Conservation (phyloP, 257 asterid species). For the Solanum medicagineum region DNA sequence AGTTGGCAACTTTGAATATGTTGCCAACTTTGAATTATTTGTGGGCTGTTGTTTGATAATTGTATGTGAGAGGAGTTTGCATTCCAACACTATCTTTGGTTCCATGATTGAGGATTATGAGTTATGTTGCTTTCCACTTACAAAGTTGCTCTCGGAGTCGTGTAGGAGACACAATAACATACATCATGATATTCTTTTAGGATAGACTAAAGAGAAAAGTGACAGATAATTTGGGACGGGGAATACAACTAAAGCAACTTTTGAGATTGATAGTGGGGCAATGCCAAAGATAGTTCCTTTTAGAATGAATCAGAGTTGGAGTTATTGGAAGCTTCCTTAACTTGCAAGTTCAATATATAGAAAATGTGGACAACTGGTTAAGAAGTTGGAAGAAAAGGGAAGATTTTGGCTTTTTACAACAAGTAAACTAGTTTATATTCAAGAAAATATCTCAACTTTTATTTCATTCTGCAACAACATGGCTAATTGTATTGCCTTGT, state of each 20-base stretch:
- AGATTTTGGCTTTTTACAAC: slow-evolving; percentile 6
- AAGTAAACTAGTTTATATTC: background rate
- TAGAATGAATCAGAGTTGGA: background rate
- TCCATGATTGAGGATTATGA: background rate
- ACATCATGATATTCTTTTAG: background rate
- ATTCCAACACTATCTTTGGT: too few relatives aligned
- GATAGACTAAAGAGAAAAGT: background rate
- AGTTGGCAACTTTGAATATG: too few relatives aligned
- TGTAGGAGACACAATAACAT: background rate
- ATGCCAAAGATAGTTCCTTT: background rate
- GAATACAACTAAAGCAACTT: background rate
- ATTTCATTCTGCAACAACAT: slow-evolving; percentile 12
- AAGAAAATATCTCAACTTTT: background rate
- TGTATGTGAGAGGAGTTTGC: too few relatives aligned
- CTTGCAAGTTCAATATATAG: background rate
- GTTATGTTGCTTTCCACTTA: background rate
- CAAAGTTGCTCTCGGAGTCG: background rate
- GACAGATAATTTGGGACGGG: background rate
- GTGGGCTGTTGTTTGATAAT: too few relatives aligned
- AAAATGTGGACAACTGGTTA: slow-evolving; percentile 6
- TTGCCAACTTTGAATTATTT: too few relatives aligned
- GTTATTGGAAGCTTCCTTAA: background rate
- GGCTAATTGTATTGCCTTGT: slow-evolving; percentile 13
- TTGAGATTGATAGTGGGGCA: background rate
- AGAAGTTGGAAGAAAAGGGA: slow-evolving; percentile 24